Conservation (phyloP, 768 basidiomycete genomes). For the Auriculariales sp. region DNA sequence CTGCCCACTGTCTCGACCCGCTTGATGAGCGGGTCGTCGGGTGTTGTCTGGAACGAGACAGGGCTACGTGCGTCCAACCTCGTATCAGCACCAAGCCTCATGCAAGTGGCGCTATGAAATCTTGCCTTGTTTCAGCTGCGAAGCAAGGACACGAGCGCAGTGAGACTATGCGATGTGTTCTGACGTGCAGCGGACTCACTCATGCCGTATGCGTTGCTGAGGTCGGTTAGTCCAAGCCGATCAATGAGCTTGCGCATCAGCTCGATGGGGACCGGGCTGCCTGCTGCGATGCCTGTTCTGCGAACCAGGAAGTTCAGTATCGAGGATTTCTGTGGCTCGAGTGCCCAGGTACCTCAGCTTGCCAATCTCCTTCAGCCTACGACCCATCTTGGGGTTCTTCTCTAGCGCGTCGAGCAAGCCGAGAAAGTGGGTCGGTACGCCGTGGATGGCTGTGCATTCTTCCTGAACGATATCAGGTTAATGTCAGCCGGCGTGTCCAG, state of each 20-base stretch:
- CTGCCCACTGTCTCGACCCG: conserved; percentile 74
- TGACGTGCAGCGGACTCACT: conserved; percentile 32
- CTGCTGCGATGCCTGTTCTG: conserved; percentile 75
- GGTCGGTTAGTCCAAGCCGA: conserved; percentile 49
- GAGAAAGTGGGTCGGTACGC: conserved; percentile 76
- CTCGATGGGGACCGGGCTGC: conserved; percentile 64
- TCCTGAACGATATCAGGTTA: conserved; percentile 55
- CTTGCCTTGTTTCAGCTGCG: conserved; percentile 56
- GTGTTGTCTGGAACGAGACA: conserved; percentile 69
- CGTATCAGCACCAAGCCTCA: not conserved
- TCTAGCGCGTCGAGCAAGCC: conserved; percentile 58
- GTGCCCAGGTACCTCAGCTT: conserved; percentile 42
- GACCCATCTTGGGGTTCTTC: no score
- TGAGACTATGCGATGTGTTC: conserved; percentile 2
- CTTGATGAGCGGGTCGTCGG: conserved; percentile 51
- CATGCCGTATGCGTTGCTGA: conserved; percentile 79
- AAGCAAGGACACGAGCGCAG: not conserved
- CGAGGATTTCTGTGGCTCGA: no score
- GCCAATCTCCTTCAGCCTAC: no score
- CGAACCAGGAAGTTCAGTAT: not conserved
- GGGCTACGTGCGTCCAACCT: conserved; percentile 29
- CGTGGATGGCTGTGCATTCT: conserved; percentile 64
- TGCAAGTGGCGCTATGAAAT: not conserved
- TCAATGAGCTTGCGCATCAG: conserved; percentile 60
- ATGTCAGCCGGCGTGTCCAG: no score